Evolutionary conservation across 2,329 filamentous ascomycete species (phyloP).

Genomic region (Aspergillus bombycis): DNA sequence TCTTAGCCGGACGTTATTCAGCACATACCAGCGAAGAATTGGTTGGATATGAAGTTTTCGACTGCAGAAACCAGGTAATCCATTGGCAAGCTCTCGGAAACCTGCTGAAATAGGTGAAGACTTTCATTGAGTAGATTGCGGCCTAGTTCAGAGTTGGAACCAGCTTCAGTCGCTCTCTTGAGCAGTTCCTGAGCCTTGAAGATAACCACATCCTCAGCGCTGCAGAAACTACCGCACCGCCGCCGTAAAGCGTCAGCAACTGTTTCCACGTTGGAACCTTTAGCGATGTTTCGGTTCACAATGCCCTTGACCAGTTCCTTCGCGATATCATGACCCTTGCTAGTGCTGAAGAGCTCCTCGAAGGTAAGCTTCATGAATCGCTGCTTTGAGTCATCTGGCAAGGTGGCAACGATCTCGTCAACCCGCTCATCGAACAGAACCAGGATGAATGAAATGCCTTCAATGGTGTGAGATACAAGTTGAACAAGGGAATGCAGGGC

Average conservation of each 20-base stretch:
- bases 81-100: conserved; percentile 78
- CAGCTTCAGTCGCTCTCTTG: conserved; percentile 81
- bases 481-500: conserved; percentile 84
- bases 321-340: conserved; percentile 81
- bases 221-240: conserved; percentile 95
- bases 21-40: conserved; percentile 76
- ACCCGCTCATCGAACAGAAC: conserved; percentile 94
- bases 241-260: conserved; percentile 92
- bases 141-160: conserved; percentile 72
- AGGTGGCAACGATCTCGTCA: conserved; percentile 78
- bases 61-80: conserved; percentile 79
- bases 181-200: conserved; percentile 98
- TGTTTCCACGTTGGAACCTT: conserved; percentile 94
- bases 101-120: conserved; percentile 82
- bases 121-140: conserved; percentile 86
- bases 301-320: conserved; percentile 96
- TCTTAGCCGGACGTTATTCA: conserved; percentile 23
- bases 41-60: conserved; percentile 75
- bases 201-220: conserved; percentile 92
- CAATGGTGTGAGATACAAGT: conserved; percentile 86
- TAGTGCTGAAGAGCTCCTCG: conserved; percentile 80
- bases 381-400: conserved; percentile 71
- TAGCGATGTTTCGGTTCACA: conserved; percentile 96
- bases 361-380: conserved; percentile 79
- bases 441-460: conserved; percentile 93